A percentile compares a stretch with the other conserved stretches of the same genome.
These are phyloP conservation scores for Acarospora socialis DNA, from an alignment of 2,329 filamentous ascomycete species.

Conservation along the genomic window DNA sequence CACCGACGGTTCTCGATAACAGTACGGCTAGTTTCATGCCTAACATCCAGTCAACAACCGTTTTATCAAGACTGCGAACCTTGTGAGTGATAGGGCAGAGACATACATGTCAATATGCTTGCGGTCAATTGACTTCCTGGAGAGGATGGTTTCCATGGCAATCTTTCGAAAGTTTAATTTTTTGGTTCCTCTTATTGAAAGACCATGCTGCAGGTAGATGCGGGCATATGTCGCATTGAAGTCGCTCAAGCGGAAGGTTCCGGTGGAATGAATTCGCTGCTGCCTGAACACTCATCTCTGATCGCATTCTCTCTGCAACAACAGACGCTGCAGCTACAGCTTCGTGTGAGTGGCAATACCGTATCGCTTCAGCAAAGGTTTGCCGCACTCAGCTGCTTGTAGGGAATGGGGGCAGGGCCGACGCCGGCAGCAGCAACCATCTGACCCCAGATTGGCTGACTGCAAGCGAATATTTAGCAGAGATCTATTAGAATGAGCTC, in stretches of 20 bases:
- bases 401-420: conserved; percentile 34
- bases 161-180: conserved; percentile 20
- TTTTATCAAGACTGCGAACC: conserved; percentile 17
- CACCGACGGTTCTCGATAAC: conserved; percentile 23
- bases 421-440: conserved; percentile 37
- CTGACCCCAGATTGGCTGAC: conserved; percentile 41
- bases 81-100: too few relatives aligned
- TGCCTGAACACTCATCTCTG: conserved; percentile 27
- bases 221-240: conserved; percentile 18
- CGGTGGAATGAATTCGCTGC: conserved; percentile 34
- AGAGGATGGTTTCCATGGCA: conserved; percentile 21
- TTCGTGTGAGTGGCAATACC: conserved; percentile 27
- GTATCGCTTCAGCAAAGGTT: conserved; percentile 34
- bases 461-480: too few relatives aligned
- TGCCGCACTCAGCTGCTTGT: conserved; percentile 30
- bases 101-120: too few relatives aligned
- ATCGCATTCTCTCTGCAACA: conserved; percentile 28
- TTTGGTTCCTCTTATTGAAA: conserved; percentile 10
- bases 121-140: too few relatives aligned
- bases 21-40: conserved; percentile 19
- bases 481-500: neutral
- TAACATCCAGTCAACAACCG: conserved; percentile 11
- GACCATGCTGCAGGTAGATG: conserved; percentile 20
- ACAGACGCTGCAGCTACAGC: conserved; percentile 24
- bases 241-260: conserved; percentile 17